Percentiles rank a stretch among this genome's conserved stretches.
Evolutionary conservation across 2,329 filamentous ascomycete species (phyloP).

Genomic region (Fusarium brevicatenulatum): DNA sequence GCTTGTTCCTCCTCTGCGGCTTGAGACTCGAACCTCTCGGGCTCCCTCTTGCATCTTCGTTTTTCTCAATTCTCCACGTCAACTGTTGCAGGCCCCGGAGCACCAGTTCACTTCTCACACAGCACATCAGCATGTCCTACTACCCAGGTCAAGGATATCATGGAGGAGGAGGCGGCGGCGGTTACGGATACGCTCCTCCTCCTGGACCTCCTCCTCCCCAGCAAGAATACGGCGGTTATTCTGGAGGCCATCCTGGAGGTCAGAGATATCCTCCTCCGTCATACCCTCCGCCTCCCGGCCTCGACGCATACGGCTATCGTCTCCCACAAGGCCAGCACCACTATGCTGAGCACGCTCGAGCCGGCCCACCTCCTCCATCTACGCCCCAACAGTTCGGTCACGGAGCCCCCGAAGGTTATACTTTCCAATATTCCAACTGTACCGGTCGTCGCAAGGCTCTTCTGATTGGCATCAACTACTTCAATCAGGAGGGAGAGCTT

Average conservation of each 20-base stretch:
- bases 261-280: slow-evolving; percentile 48
- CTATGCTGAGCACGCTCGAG: slow-evolving; percentile 44
- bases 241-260: slow-evolving; percentile 36
- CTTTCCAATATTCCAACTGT: slow-evolving; percentile 81
- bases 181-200: slow-evolving; percentile 44
- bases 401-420: slow-evolving; percentile 74
- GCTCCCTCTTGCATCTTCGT: slow-evolving; percentile 24
- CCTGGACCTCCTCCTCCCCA: slow-evolving; percentile 43
- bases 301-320: slow-evolving; percentile 61
- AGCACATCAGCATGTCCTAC: slow-evolving; percentile 49
- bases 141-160: slow-evolving; percentile 56
- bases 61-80: background rate
- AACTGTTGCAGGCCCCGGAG: slow-evolving; percentile 2
- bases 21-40: slow-evolving; percentile 1
- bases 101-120: slow-evolving; percentile 9
- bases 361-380: slow-evolving; percentile 58
- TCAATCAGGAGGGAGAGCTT: slow-evolving; percentile 76
- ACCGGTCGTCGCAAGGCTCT: slow-evolving; percentile 78
- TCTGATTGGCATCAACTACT: slow-evolving; percentile 85
- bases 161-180: slow-evolving; percentile 53
- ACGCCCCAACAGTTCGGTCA: slow-evolving; percentile 69
- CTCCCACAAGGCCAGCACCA: slow-evolving; percentile 44
- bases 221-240: slow-evolving; percentile 30
- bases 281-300: slow-evolving; percentile 54
- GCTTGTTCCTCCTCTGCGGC: slow-evolving; percentile 10